Evolutionary conservation across 2,329 filamentous ascomycete genomes (phyloP).

Genomic region (Falciphora oryzae): DNA sequence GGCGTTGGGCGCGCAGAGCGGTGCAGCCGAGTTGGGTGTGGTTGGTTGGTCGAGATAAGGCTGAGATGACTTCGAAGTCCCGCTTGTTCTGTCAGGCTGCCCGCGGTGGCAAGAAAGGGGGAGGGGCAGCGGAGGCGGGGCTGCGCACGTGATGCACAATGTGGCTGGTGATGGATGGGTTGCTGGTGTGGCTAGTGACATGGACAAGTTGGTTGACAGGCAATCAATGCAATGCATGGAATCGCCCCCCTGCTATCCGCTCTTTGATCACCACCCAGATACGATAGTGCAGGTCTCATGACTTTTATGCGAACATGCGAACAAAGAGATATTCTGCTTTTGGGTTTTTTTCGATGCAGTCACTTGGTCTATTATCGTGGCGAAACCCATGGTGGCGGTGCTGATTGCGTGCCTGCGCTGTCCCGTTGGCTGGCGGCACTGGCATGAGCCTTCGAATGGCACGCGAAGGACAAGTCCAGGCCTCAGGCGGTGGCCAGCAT

Average conservation of each 20-base stretch:
- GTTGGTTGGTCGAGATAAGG: constrained; percentile 1
- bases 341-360: background rate
- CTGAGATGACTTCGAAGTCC: background rate
- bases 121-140: background rate
- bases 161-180: background rate
- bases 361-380: background rate
- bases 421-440: too few species aligned
- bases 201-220: too few species aligned
- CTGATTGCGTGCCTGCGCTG: background rate
- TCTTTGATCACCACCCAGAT: too few species aligned
- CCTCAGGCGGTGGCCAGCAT: background rate
- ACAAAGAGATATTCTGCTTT: background rate
- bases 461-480: background rate
- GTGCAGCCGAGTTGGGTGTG: background rate
- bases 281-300: too few species aligned
- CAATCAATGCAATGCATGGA: background rate
- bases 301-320: too few species aligned
- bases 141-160: background rate
- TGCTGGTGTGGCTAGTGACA: background rate
- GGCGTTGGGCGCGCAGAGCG: background rate
- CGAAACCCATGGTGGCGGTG: background rate
- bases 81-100: background rate
- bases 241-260: background rate
- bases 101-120: background rate
- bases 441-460: background rate